Percentiles rank a stretch among this genome's conserved stretches.
phyloP scores from a whole-genome alignment of 345 rosid species.

The Citrus cavaleriei region DNA sequence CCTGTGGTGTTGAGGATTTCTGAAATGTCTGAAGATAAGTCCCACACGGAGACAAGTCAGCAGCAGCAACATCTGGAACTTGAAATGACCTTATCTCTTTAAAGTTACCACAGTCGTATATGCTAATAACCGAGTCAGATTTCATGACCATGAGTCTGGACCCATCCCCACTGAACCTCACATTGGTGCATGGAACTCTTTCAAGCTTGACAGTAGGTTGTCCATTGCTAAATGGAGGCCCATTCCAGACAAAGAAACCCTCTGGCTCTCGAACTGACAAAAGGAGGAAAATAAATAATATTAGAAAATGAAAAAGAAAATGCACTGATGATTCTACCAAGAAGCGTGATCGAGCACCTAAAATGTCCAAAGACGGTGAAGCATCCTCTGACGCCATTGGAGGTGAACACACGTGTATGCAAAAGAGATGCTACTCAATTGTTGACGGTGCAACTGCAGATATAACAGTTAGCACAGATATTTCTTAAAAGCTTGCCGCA shows the following conservation, averaged over 20 bases:
- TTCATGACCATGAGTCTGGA: slow-evolving; percentile 66
- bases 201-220: slow-evolving; percentile 64
- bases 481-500: too few relatives aligned
- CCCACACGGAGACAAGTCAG: slow-evolving; percentile 70
- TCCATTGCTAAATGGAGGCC: slow-evolving; percentile 68
- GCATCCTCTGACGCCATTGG: slow-evolving; percentile 35
- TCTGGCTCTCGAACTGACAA: slow-evolving; percentile 74
- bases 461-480: neutral
- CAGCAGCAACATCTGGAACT: slow-evolving; percentile 51
- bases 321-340: neutral
- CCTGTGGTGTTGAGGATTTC: slow-evolving; percentile 69
- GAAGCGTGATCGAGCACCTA: slow-evolving; percentile 43
- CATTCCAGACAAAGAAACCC: slow-evolving; percentile 73
- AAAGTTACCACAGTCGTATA: slow-evolving; percentile 60
- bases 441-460: neutral
- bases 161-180: slow-evolving; percentile 72
- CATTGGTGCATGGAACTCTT: slow-evolving; percentile 53
- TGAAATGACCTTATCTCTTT: slow-evolving; percentile 61
- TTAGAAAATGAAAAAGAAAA: neutral
- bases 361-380: slow-evolving; percentile 62
- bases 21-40: slow-evolving; percentile 88
- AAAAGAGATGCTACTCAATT: neutral
- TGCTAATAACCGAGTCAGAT: slow-evolving; percentile 40
- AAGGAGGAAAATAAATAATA: neutral
- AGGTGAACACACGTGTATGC: neutral